phyloP scores from a whole-genome alignment of 768 basidiomycete genomes.

The Trametes gibbosa region DNA sequence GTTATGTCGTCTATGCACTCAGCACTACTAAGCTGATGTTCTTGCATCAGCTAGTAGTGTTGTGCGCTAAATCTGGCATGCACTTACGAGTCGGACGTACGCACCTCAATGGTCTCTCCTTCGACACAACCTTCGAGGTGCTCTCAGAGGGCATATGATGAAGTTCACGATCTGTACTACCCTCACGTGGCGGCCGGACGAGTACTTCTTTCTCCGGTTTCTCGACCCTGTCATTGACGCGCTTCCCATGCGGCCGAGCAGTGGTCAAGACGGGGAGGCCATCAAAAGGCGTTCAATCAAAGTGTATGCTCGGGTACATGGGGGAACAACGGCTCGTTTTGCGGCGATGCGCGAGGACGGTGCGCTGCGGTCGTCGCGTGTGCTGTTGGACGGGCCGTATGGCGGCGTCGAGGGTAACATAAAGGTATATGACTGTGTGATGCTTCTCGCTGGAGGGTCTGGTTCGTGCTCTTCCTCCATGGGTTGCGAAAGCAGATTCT shows the following conservation, averaged over 20 bases:
- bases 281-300: conserved; percentile 12
- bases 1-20: too few relatives aligned
- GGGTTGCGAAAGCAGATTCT: conserved; percentile 23
- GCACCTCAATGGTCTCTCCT: conserved; percentile 24
- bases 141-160: conserved; percentile 29
- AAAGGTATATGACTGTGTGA: conserved; percentile 28
- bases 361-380: conserved; percentile 20
- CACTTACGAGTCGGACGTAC: conserved; percentile 28
- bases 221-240: conserved; percentile 24
- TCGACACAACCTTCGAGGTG: conserved; percentile 25
- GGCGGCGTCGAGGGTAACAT: conserved; percentile 29
- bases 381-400: conserved; percentile 32
- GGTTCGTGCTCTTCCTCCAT: conserved; percentile 27
- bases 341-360: not conserved
- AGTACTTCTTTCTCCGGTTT: conserved; percentile 33
- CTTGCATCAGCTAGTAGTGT: too few relatives aligned
- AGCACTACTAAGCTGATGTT: too few relatives aligned
- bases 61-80: too few relatives aligned
- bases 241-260: conserved; percentile 36
- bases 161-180: conserved; percentile 24
- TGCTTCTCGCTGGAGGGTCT: conserved; percentile 34
- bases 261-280: too few relatives aligned
- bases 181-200: conserved; percentile 33
- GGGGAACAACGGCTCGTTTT: conserved; percentile 30
- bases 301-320: conserved; percentile 29